Evolutionary conservation across 2,329 filamentous ascomycete species (phyloP).

Genomic region (Aspergillus uvarum): DNA sequence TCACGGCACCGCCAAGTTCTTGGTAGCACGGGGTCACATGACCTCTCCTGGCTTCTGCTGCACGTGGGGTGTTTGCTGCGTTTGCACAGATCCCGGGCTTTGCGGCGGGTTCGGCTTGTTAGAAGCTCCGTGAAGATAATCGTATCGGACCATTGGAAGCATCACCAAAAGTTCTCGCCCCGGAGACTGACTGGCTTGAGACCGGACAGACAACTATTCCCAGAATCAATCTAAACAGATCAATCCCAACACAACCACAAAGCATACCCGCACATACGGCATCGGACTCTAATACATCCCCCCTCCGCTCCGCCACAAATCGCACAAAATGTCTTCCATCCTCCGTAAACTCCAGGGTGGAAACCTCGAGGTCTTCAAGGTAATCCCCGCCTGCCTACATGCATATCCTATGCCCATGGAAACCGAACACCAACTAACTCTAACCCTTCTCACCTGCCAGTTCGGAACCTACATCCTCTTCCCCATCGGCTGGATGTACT

Average conservation of each 20-base stretch:
- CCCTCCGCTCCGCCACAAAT: neutral
- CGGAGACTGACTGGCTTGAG: constrained; percentile 4
- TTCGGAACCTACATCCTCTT: constrained; percentile 99
- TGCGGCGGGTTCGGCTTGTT: constrained; percentile 5
- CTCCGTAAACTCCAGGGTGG: constrained; percentile 68
- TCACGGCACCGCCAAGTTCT: neutral
- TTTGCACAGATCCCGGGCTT: constrained; percentile 11
- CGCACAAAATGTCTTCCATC: constrained; percentile 38
- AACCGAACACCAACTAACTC: neutral
- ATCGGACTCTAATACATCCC: neutral
- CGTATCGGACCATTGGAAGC: constrained; percentile 9
- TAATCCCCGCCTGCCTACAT: constrained; percentile 40
- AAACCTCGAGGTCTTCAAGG: constrained; percentile 95
- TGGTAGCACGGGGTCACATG: constrained; percentile 4
- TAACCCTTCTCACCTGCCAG: constrained; percentile 48
- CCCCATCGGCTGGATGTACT: constrained; percentile 99
- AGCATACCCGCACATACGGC: neutral
- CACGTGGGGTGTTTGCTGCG: constrained; percentile 22
- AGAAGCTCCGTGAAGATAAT: constrained; percentile 18
- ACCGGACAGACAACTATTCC: neutral
- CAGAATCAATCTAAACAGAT: neutral
- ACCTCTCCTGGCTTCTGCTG: neutral
- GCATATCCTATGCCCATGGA: too few species aligned
- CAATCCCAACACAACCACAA: neutral
- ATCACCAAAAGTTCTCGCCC: neutral